A percentile compares a stretch with the other conserved stretches of the same genome.
phyloP scores from a whole-genome alignment of 2,329 filamentous ascomycete species.

The Zalaria sp. region DNA sequence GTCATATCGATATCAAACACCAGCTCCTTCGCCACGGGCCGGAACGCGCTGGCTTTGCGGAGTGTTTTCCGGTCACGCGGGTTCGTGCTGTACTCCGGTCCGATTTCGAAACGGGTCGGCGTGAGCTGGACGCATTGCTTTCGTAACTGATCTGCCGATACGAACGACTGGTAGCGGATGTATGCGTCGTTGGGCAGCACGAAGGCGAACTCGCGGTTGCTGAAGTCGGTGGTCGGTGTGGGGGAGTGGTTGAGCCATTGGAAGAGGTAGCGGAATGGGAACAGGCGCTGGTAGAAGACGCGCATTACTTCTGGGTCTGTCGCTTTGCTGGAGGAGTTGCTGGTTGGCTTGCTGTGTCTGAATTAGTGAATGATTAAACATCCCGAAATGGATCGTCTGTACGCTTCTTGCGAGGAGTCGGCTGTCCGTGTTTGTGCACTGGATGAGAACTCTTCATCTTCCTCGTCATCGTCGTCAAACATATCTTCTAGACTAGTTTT shows the following conservation, averaged over 20 bases:
- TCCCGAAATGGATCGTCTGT: neutral
- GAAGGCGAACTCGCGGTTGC: conserved; percentile 88
- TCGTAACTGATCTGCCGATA: conserved; percentile 58
- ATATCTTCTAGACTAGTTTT: conserved; percentile 41
- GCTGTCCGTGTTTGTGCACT: conserved; percentile 34
- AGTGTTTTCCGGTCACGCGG: conserved; percentile 85
- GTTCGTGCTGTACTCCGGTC: conserved; percentile 90
- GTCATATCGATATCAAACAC: conserved; percentile 99
- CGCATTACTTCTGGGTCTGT: conserved; percentile 77
- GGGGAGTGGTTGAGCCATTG: conserved; percentile 96
- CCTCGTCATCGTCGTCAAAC: conserved; percentile 44
- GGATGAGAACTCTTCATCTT: conserved; percentile 43
- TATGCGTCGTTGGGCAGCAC: conserved; percentile 88
- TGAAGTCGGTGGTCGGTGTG: conserved; percentile 74
- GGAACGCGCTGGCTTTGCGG: conserved; percentile 67
- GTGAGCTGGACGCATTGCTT: conserved; percentile 83
- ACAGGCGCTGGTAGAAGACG: conserved; percentile 88
- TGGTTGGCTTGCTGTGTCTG: conserved; percentile 18
- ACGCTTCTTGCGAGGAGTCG: conserved; percentile 22
- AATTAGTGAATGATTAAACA: conserved; percentile 7
- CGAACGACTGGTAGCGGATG: conserved; percentile 75
- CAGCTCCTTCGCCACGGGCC: conserved; percentile 78
- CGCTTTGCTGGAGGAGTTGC: conserved; percentile 25
- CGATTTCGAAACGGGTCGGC: conserved; percentile 93
- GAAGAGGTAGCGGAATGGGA: conserved; percentile 88